phyloP scores from a whole-genome alignment of 805 yeast genomes.

The Sungouiozyma intestinalis region DNA sequence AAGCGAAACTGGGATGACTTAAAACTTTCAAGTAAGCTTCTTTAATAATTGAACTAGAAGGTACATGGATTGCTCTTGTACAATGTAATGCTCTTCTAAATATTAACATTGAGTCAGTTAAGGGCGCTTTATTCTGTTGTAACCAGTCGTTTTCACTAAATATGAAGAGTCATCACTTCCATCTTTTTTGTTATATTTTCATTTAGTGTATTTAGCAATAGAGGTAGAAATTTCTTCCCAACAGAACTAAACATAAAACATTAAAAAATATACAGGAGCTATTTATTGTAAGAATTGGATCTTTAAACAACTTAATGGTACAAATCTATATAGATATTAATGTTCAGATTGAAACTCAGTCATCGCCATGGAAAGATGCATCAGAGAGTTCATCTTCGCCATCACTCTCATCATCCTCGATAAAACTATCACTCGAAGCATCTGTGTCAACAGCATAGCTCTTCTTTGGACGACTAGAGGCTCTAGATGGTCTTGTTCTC shows the following conservation, averaged over 20 bases:
- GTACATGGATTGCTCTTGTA: constrained; percentile 1
- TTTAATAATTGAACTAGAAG: constrained; percentile 1
- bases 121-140: no score
- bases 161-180: no score
- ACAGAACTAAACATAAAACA: no score
- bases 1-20: constrained; percentile 12
- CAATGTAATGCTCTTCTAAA: constrained; percentile 6
- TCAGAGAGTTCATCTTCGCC: constrained; percentile 12
- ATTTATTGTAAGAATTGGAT: no score
- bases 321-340: background rate
- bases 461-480: constrained; percentile 8
- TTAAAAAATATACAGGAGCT: no score
- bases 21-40: constrained; percentile 5
- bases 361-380: constrained; percentile 15
- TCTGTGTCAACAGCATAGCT: constrained; percentile 15
- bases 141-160: no score
- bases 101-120: constrained; percentile 7
- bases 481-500: constrained; percentile 16
- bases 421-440: constrained; percentile 21
- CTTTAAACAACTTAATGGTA: background rate
- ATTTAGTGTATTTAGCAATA: no score
- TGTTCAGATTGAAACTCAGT: constrained; percentile 2
- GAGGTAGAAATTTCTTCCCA: no score
- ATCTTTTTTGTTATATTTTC: no score
- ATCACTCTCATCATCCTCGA: constrained; percentile 16